phyloP scores from a whole-genome alignment of 257 asterid species.

The Ligustrum vulgare region DNA sequence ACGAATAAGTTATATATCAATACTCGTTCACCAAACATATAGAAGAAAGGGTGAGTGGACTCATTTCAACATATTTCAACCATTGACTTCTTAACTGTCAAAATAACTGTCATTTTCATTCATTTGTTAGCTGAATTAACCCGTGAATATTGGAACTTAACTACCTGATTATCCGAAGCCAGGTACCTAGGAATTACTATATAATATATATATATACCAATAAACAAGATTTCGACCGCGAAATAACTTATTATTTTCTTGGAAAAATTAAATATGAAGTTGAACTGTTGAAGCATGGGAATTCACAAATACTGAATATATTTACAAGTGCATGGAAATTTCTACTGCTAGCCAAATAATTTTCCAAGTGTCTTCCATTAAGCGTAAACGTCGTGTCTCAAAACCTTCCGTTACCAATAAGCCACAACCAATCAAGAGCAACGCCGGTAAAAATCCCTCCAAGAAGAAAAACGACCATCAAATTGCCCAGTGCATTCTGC shows the following conservation, averaged over 20 bases:
- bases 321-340: too few species aligned
- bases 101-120: constrained; percentile 13
- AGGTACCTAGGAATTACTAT: constrained; percentile 27
- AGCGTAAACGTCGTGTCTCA: constrained; percentile 12
- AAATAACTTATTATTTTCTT: neutral
- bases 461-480: constrained; percentile 67
- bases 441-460: constrained; percentile 71
- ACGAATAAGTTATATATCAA: neutral
- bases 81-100: constrained; percentile 36
- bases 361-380: neutral
- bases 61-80: constrained; percentile 35
- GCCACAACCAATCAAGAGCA: constrained; percentile 84
- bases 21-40: neutral
- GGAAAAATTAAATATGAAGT: too few species aligned
- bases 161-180: constrained; percentile 35
- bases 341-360: too few species aligned
- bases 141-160: constrained; percentile 31
- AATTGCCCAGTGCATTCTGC: constrained; percentile 85
- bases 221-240: neutral
- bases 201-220: too few species aligned
- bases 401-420: constrained; percentile 57
- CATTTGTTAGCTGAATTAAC: constrained; percentile 2
- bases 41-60: neutral
- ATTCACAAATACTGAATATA: neutral
- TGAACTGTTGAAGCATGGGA: too few species aligned